phyloP scores from a whole-genome alignment of 2,329 filamentous ascomycete species.

The Tolypocladium inflatum region DNA sequence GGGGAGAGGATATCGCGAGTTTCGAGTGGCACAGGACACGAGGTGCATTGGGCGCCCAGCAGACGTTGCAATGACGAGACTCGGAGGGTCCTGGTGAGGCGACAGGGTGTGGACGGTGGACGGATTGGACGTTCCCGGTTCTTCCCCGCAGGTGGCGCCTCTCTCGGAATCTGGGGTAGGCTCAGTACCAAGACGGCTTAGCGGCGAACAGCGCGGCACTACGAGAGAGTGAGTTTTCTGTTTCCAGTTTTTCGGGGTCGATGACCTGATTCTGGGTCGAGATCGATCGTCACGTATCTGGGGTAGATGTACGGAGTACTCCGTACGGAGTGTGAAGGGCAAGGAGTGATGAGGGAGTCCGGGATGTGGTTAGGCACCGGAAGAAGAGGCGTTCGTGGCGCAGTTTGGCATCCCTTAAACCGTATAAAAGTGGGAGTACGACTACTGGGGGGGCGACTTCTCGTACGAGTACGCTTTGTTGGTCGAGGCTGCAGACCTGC shows the following conservation, averaged over 20 bases:
- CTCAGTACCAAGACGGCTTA: background rate
- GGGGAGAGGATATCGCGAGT: background rate
- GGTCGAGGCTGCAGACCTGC: background rate
- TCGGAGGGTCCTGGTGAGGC: background rate
- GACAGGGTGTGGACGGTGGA: background rate
- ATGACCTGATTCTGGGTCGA: background rate
- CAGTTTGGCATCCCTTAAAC: no score
- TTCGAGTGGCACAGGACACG: background rate
- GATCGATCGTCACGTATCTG: background rate
- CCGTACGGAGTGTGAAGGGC: no score
- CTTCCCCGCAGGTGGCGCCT: background rate
- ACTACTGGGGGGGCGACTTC: no score
- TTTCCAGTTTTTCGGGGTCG: background rate
- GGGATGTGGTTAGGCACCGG: background rate
- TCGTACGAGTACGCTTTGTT: background rate
- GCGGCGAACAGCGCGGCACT: background rate
- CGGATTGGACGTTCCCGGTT: background rate
- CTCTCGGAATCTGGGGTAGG: constrained; percentile 1
- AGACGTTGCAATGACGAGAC: background rate
- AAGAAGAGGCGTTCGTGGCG: no score
- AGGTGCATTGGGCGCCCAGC: background rate
- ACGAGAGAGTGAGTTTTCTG: background rate
- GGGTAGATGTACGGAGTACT: background rate
- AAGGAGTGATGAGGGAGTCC: background rate
- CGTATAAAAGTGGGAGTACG: no score